Evolutionary conservation across 306 rosid genomes (phyloP).

Genomic region (Pterocarpus santalinus): DNA sequence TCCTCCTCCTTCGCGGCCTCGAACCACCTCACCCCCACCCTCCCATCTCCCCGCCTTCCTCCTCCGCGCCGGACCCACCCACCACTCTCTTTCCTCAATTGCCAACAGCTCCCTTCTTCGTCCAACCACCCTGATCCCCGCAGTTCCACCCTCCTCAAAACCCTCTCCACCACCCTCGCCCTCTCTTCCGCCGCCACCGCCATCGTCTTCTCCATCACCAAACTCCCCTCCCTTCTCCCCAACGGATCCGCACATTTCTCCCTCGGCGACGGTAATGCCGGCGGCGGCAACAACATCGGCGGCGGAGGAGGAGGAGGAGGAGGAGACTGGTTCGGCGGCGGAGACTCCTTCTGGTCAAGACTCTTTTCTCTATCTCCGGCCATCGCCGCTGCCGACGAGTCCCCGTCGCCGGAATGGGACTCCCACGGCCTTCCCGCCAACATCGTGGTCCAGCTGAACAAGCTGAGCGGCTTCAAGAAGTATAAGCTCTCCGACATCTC

Average conservation of each 20-base stretch:
- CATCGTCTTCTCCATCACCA: constrained; percentile 41
- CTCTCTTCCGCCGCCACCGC: constrained; percentile 62
- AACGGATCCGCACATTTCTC: constrained; percentile 29
- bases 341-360: constrained; percentile 65
- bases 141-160: constrained; percentile 44
- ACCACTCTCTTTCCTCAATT: constrained; percentile 43
- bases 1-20: constrained; percentile 65
- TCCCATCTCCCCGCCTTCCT: constrained; percentile 34
- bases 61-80: constrained; percentile 42
- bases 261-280: neutral
- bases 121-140: constrained; percentile 44
- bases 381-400: constrained; percentile 61
- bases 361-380: constrained; percentile 56
- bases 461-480: constrained; percentile 81
- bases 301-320: constrained; percentile 36
- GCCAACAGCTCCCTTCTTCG: constrained; percentile 28
- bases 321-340: constrained; percentile 50
- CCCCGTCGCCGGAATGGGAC: constrained; percentile 68
- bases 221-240: constrained; percentile 1
- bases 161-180: constrained; percentile 58
- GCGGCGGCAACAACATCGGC: neutral
- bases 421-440: constrained; percentile 82
- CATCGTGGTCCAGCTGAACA: constrained; percentile 71
- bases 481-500: constrained; percentile 73
- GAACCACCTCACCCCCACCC: constrained; percentile 49